Evolutionary conservation across 768 basidiomycete genomes (phyloP), one percentile per base, ranked within the genome.

Genomic region (Tricholoma sp.): DNA sequence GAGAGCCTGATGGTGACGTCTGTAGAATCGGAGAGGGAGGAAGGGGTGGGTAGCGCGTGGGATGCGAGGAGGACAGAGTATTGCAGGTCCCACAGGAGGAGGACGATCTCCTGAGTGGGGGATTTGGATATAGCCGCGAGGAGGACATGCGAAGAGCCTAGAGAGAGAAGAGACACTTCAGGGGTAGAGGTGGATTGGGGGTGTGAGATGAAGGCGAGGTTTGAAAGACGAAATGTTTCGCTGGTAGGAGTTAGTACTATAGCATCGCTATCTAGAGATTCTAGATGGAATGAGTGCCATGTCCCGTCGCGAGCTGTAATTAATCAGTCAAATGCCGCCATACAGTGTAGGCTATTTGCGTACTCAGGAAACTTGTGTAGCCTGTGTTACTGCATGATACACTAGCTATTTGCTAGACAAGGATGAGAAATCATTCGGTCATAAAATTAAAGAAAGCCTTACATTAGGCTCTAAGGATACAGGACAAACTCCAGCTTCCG

Each of bases 81-180:
- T 58, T 83, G 83, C 19, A 88, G 71, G 60, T 89, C 86, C 86
- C 87, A 88, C 27, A 88, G 67, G 16, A 84, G 80, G 27, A 88
- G 67, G 14, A 73, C 71, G 52, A 88, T 73, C 57, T 82, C 80
- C 32, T 72, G 65, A 11, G 73, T 63, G 0, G 75, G 66, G 6
- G 72, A 61, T 2, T 67, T 63, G 29, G 75, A 73, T 49, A 74
- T 45, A 24, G 72, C 76, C 39, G 80, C 80, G 9, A 89, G 75
- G 43, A 88, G 75, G 47, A 83, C 80, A 49, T 83, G 76, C 0
- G 83, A 85, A 0, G 84, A 80, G 0, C 78, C 77, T 14, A 87
- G 66, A 2, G 85, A 76, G 4, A 84, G 68, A 5, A 79, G 52
- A 3, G 80, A 74, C 31, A 76, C 56, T 39, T 64, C 57, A 10